Conservation (phyloP, 306 rosid species). For the Crataegus laevigata region DNA sequence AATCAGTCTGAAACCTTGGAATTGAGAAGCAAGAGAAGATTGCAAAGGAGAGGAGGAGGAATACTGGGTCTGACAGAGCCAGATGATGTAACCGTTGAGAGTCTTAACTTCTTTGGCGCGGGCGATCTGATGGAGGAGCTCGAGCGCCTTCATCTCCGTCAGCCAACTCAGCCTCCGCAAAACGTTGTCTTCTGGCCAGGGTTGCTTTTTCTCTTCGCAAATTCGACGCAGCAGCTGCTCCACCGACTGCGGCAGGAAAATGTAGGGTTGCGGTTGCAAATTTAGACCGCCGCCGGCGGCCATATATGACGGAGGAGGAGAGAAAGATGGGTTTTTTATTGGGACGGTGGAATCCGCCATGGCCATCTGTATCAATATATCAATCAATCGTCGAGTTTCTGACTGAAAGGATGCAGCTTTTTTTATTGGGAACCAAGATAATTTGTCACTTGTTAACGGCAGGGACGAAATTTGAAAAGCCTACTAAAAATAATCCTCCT, state of each 20-base stretch:
- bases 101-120: neutral
- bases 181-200: neutral
- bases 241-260: conserved; percentile 20
- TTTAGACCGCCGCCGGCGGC: neutral
- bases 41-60: neutral
- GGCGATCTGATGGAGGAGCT: neutral
- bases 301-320: neutral
- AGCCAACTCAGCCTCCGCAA: conserved; percentile 9
- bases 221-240: conserved; percentile 11
- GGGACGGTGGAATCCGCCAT: too few species aligned
- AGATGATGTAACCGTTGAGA: conserved; percentile 14
- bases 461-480: too few species aligned
- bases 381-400: too few species aligned
- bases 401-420: too few species aligned
- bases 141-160: conserved; percentile 22
- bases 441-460: too few species aligned
- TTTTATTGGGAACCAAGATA: too few species aligned
- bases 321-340: neutral
- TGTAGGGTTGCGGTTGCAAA: neutral
- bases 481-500: too few species aligned
- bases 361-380: too few species aligned
- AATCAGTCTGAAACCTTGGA: too few species aligned
- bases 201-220: conserved; percentile 5
- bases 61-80: neutral
- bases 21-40: neutral